Evolutionary conservation across 2,329 filamentous ascomycete genomes (phyloP).

Genomic region (Lasiodiplodia gonubiensis): DNA sequence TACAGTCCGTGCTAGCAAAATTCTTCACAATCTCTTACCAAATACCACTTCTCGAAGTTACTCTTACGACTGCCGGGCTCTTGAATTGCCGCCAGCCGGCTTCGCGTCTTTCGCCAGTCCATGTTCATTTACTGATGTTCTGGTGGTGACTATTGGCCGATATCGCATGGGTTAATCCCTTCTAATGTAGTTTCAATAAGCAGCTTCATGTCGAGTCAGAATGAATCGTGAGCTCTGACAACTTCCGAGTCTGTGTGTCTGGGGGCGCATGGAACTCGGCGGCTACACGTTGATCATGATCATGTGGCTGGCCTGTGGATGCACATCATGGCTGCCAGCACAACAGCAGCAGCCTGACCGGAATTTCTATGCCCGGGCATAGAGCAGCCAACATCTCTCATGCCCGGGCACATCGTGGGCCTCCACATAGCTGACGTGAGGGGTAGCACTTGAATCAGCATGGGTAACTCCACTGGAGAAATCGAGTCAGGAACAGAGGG

Average conservation of each 20-base stretch:
- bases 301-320: slow-evolving; percentile 23
- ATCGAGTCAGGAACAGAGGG: slow-evolving; percentile 17
- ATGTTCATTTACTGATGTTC: background rate
- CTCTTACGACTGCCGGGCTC: slow-evolving; percentile 5
- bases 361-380: slow-evolving; percentile 24
- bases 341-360: slow-evolving; percentile 7
- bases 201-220: slow-evolving; percentile 15
- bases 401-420: slow-evolving; percentile 15
- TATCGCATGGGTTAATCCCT: slow-evolving; percentile 18
- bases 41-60: slow-evolving; percentile 8
- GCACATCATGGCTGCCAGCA: slow-evolving; percentile 15
- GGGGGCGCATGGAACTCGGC: slow-evolving; percentile 15
- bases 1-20: slow-evolving; percentile 15
- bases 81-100: background rate
- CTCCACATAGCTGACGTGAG: slow-evolving; percentile 21
- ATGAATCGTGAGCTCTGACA: slow-evolving; percentile 9
- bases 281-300: slow-evolving; percentile 25
- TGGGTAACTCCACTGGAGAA: slow-evolving; percentile 15
- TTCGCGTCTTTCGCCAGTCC: background rate
- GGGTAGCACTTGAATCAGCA: slow-evolving; percentile 20
- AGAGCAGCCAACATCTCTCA: slow-evolving; percentile 7
- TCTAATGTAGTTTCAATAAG: slow-evolving; percentile 15
- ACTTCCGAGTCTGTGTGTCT: slow-evolving; percentile 22
- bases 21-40: slow-evolving; percentile 17
- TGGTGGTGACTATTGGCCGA: slow-evolving; percentile 7